These are phyloP conservation scores for Globisporangium alternatum DNA, from an alignment of 352 stramenopile species.

Conservation along the genomic window DNA sequence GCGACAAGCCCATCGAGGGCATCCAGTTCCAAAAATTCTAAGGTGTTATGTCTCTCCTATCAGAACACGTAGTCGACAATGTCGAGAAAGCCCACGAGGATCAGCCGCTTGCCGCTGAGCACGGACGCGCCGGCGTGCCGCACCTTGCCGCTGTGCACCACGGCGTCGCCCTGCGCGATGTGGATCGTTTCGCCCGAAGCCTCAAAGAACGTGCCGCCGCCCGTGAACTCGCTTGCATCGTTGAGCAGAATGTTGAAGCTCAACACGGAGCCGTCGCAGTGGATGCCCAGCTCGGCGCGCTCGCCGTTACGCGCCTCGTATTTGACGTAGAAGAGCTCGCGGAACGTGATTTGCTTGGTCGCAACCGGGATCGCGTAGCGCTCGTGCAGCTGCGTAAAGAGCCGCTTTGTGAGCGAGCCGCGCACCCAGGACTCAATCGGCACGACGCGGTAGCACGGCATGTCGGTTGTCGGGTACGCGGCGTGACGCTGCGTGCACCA, in stretches of 20 bases:
- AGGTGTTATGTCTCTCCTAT: conserved; percentile 1
- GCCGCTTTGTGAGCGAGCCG: conserved; percentile 32
- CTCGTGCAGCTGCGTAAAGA: conserved; percentile 59
- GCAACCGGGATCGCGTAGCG: conserved; percentile 37
- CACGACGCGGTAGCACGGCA: conserved; percentile 72
- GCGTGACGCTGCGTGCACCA: conserved; percentile 80
- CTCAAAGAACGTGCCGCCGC: conserved; percentile 93
- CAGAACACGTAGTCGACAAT: conserved; percentile 52
- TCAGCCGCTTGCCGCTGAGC: conserved; percentile 74
- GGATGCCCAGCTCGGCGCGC: conserved; percentile 77
- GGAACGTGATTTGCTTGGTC: conserved; percentile 60
- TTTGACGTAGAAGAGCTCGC: conserved; percentile 88
- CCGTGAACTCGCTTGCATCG: conserved; percentile 73
- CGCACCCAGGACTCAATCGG: conserved; percentile 67
- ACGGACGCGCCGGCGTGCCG: conserved; percentile 89
- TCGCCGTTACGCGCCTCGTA: conserved; percentile 67
- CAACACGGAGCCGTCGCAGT: conserved; percentile 92
- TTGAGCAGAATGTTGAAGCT: conserved; percentile 94
- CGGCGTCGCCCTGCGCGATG: conserved; percentile 80
- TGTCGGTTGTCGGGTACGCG: conserved; percentile 82
- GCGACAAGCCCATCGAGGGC: conserved; percentile 72
- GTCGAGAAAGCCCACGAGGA: conserved; percentile 93
- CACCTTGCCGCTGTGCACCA: conserved; percentile 92
- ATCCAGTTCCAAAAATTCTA: conserved; percentile 76
- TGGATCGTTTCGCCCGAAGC: conserved; percentile 59